phyloP scores from a whole-genome alignment of 441 rosid genomes.

The Raphanus hybrid region DNA sequence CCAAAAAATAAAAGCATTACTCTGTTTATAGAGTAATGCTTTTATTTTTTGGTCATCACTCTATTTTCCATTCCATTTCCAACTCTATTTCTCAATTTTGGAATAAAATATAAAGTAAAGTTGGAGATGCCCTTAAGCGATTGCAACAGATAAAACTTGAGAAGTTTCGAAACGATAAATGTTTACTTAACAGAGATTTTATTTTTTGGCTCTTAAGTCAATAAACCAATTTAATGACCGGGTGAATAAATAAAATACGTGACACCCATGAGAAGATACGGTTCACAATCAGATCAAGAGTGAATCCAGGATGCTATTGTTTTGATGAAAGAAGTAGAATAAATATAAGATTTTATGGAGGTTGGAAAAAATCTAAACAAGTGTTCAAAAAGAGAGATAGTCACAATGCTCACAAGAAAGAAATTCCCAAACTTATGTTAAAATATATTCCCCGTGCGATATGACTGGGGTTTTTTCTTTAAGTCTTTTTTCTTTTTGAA shows the following conservation, averaged over 20 bases:
- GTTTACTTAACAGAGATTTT: background rate
- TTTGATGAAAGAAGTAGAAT: background rate
- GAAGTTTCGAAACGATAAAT: background rate
- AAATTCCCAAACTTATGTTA: background rate
- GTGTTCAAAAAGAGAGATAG: background rate
- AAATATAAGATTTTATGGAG: background rate
- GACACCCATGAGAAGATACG: background rate
- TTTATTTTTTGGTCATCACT: no score
- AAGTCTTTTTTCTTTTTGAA: no score
- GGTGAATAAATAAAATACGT: background rate
- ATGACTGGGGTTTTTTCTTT: background rate
- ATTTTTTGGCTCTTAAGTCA: background rate
- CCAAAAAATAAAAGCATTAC: no score
- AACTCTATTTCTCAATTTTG: no score
- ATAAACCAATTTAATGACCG: background rate
- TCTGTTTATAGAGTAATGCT: no score
- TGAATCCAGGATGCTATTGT: background rate
- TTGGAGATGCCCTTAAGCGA: no score
- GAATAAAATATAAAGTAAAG: no score
- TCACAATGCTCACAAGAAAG: background rate
- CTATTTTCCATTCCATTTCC: no score
- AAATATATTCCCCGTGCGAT: background rate
- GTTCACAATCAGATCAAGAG: background rate
- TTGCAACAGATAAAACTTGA: background rate
- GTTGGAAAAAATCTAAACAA: background rate